phyloP scores from a whole-genome alignment of 352 stramenopile species.

The Phytophthora pisi region DNA sequence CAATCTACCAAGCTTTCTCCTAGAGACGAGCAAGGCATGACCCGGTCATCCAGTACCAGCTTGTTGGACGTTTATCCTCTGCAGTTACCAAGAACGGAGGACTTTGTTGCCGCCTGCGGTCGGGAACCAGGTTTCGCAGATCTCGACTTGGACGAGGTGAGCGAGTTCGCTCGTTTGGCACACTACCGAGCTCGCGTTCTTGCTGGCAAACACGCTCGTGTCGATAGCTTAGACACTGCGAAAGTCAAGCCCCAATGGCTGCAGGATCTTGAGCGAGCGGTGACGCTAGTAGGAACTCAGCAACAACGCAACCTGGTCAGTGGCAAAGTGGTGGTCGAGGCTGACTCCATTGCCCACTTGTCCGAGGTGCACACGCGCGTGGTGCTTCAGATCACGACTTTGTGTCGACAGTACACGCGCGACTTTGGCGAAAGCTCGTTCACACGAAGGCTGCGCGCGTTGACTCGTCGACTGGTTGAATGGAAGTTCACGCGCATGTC shows the following conservation, averaged over 20 bases:
- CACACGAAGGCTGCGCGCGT: constrained; percentile 34
- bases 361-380: constrained; percentile 63
- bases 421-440: constrained; percentile 54
- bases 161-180: constrained; percentile 58
- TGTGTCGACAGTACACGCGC: constrained; percentile 43
- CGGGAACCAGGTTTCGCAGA: constrained; percentile 43
- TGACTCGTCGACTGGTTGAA: constrained; percentile 31
- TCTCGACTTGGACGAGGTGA: constrained; percentile 50
- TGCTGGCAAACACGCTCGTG: constrained; percentile 28
- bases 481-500: constrained; percentile 52
- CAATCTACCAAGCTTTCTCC: background rate
- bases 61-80: constrained; percentile 60
- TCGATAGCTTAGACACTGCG: constrained; percentile 24
- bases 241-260: constrained; percentile 57
- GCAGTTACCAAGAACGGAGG: constrained; percentile 22
- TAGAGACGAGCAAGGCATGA: background rate
- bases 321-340: constrained; percentile 23
- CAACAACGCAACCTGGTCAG: constrained; percentile 26
- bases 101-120: constrained; percentile 29
- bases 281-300: constrained; percentile 35
- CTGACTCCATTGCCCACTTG: constrained; percentile 40
- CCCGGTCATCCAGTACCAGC: constrained; percentile 7
- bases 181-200: constrained; percentile 70
- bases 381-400: constrained; percentile 44
- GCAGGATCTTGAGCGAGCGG: constrained; percentile 37